Evolutionary conservation across 2,329 filamentous ascomycete species (phyloP).

Genomic region (Stagonosporopsis chrysanthemi): DNA sequence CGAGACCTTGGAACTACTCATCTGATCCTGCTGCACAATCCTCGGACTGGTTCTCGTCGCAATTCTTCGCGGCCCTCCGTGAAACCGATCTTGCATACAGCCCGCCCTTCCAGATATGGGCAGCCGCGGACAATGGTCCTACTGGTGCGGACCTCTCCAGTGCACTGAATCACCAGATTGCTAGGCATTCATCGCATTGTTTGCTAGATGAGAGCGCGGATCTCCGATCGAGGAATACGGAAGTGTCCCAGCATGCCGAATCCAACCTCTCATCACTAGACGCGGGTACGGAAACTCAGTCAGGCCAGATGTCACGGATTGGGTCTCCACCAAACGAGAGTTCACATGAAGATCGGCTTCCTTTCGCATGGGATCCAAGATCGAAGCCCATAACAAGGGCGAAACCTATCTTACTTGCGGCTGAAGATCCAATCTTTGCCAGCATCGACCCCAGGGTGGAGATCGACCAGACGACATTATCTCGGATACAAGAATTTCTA

Average conservation of each 20-base stretch:
- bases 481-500: neutral
- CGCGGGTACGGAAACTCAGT: neutral
- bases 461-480: neutral
- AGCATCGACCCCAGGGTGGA: neutral
- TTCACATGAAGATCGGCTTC: slow-evolving; percentile 12
- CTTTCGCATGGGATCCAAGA: slow-evolving; percentile 15
- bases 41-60: slow-evolving; percentile 10
- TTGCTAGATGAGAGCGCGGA: neutral
- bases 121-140: neutral
- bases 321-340: slow-evolving; percentile 15
- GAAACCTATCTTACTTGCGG: slow-evolving; percentile 9
- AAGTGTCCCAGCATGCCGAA: neutral
- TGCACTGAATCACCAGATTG: neutral
- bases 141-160: neutral
- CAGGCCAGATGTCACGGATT: neutral
- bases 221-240: neutral
- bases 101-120: neutral
- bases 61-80: slow-evolving; percentile 14
- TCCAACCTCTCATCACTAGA: neutral
- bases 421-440: slow-evolving; percentile 12
- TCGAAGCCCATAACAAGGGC: slow-evolving; percentile 11
- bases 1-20: slow-evolving; percentile 16
- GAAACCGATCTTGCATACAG: slow-evolving; percentile 17
- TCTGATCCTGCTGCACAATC: neutral
- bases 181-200: too few relatives aligned